phyloP scores from a whole-genome alignment of 306 rosid genomes.

The Rosa multiflora region DNA sequence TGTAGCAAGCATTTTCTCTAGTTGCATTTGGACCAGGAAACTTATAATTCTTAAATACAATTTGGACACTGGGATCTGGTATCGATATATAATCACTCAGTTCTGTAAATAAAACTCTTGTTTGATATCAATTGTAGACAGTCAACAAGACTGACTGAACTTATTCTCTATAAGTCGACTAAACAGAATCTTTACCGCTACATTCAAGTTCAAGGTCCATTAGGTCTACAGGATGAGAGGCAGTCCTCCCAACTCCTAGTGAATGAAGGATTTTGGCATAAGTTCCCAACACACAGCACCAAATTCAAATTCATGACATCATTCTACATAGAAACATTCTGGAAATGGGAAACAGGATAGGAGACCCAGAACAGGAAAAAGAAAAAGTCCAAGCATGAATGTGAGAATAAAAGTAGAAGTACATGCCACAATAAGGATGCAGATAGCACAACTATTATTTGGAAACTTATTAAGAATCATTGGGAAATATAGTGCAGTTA shows the following conservation, averaged over 20 bases:
- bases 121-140: background rate
- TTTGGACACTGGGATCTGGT: background rate
- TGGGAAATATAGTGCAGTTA: background rate
- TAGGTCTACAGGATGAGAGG: constrained; percentile 11
- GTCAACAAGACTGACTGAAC: constrained; percentile 2
- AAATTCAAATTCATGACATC: constrained; percentile 10
- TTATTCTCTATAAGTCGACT: background rate
- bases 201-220: background rate
- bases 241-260: background rate
- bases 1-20: background rate
- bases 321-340: background rate
- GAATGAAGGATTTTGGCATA: background rate
- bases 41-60: background rate
- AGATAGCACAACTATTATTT: background rate
- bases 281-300: background rate
- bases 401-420: background rate
- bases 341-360: background rate
- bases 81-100: background rate
- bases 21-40: background rate
- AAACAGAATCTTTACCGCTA: background rate
- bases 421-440: background rate
- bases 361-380: background rate
- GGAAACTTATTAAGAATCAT: background rate
- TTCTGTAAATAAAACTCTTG: background rate
- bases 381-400: background rate